Evolutionary conservation across 2,329 filamentous ascomycete species (phyloP).

Genomic region (Rutstroemia sp.): DNA sequence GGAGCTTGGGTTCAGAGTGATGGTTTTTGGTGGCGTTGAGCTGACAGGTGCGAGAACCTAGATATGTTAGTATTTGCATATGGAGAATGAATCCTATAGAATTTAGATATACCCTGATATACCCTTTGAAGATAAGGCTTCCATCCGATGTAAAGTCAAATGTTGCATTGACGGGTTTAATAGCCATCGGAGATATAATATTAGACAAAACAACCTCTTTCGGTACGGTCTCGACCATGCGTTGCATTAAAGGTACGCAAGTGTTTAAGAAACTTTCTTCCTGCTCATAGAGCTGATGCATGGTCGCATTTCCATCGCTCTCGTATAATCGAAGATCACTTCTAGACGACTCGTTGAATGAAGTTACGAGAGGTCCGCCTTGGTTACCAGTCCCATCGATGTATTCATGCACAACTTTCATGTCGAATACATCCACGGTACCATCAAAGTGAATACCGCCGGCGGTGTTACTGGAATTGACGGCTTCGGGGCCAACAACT

Average conservation of each 20-base stretch:
- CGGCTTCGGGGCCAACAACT: constrained; percentile 4
- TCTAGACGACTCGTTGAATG: constrained; percentile 42
- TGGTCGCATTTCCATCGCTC: constrained; percentile 47
- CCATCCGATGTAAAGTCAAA: constrained; percentile 16
- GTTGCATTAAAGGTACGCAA: constrained; percentile 46
- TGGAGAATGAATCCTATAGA: too few species aligned
- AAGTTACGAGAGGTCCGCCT: constrained; percentile 35
- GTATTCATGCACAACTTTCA: constrained; percentile 42
- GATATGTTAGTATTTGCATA: background rate
- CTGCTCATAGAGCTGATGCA: constrained; percentile 38
- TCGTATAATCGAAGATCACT: constrained; percentile 50
- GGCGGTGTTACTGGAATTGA: constrained; percentile 6
- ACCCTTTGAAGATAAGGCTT: constrained; percentile 15
- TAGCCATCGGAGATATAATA: constrained; percentile 44
- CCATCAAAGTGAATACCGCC: constrained; percentile 32
- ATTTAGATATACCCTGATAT: constrained; percentile 16
- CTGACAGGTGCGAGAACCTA: constrained; percentile 9
- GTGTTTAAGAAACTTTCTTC: constrained; percentile 36
- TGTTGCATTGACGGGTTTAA: constrained; percentile 46
- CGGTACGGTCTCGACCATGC: constrained; percentile 54
- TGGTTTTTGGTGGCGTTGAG: background rate
- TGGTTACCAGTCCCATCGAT: constrained; percentile 41
- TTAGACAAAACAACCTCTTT: constrained; percentile 41
- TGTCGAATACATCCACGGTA: constrained; percentile 43
- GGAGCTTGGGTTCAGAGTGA: constrained; percentile 4